These are phyloP conservation scores for Meredithiella fracta DNA, from an alignment of 2,329 filamentous ascomycete species.

Conservation along the genomic window DNA sequence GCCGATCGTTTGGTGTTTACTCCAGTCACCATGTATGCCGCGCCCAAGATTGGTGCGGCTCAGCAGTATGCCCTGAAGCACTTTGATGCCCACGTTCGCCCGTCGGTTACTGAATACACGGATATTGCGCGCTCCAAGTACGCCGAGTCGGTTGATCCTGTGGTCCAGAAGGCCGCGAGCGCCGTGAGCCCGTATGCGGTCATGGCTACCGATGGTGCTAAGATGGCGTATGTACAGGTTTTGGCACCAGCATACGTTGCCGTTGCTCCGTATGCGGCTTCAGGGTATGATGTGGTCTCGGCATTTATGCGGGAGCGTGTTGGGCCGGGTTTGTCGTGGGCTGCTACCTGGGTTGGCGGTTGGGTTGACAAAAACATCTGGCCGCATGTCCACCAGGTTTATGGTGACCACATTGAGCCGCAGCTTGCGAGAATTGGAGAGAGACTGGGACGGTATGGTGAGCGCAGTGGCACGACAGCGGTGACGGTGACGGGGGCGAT, in stretches of 20 bases:
- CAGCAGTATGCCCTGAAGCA: slow-evolving; percentile 50
- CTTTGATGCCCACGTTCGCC: slow-evolving; percentile 66
- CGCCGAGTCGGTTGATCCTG: slow-evolving; percentile 51
- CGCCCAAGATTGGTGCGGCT: slow-evolving; percentile 52
- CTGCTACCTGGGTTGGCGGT: slow-evolving; percentile 48
- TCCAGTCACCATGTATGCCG: slow-evolving; percentile 56
- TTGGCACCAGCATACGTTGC: slow-evolving; percentile 60
- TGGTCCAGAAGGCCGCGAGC: slow-evolving; percentile 46
- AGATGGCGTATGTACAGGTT: slow-evolving; percentile 54
- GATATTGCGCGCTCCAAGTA: slow-evolving; percentile 48
- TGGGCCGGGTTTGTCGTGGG: slow-evolving; percentile 55
- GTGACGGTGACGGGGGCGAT: slow-evolving; percentile 17
- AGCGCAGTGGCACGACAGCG: slow-evolving; percentile 28
- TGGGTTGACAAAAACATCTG: slow-evolving; percentile 66
- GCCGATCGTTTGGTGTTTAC: slow-evolving; percentile 48
- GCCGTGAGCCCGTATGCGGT: slow-evolving; percentile 56
- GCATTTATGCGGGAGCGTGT: slow-evolving; percentile 52
- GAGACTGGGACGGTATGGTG: slow-evolving; percentile 61
- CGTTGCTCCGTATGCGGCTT: slow-evolving; percentile 56
- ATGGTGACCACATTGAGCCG: slow-evolving; percentile 85
- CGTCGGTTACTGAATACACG: slow-evolving; percentile 53
- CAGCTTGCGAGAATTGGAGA: slow-evolving; percentile 86
- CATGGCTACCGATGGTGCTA: slow-evolving; percentile 42
- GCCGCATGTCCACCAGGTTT: slow-evolving; percentile 65
- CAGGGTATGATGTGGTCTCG: slow-evolving; percentile 50